Conservation (phyloP, 257 asterid genomes). For the Cinchona pubescens region DNA sequence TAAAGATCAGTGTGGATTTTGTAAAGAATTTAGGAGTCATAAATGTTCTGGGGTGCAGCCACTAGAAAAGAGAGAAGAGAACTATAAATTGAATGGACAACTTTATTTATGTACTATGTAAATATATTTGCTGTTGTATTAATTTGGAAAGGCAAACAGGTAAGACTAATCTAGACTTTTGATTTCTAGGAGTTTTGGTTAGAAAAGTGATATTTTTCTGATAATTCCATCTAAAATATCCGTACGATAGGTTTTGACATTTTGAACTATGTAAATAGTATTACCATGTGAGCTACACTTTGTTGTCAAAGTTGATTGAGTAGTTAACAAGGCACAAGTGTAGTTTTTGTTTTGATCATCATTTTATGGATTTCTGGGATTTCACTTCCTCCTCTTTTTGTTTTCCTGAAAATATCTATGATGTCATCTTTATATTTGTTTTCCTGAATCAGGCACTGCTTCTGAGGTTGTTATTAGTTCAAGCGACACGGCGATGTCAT, state of each 20-base stretch:
- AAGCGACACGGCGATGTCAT: conserved; percentile 56
- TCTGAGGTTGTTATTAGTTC: conserved; percentile 2
- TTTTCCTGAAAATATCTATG: not conserved
- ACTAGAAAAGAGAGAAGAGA: too few species aligned
- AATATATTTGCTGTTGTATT: not conserved
- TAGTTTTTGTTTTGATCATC: not conserved
- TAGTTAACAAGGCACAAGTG: not conserved
- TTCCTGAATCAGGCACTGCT: conserved; percentile 1
- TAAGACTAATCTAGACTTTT: not conserved
- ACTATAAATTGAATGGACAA: not conserved
- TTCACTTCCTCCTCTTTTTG: not conserved
- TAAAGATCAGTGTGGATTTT: not conserved
- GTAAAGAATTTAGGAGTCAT: not conserved
- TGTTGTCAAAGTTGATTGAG: too few species aligned
- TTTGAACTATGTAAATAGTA: not conserved
- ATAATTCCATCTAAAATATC: not conserved
- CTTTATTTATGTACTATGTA: not conserved
- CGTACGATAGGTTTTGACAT: too few species aligned
- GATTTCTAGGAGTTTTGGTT: not conserved
- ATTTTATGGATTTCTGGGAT: not conserved
- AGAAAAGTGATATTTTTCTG: not conserved
- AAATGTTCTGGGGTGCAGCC: not conserved
- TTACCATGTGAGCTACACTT: too few species aligned
- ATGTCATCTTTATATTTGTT: not conserved
- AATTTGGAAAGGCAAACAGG: not conserved